A percentile compares a stretch with the other conserved stretches of the same genome.
These are phyloP conservation scores for Aspergillus novoparasiticus DNA, from an alignment of 2,329 filamentous ascomycete genomes.

Conservation along the genomic window DNA sequence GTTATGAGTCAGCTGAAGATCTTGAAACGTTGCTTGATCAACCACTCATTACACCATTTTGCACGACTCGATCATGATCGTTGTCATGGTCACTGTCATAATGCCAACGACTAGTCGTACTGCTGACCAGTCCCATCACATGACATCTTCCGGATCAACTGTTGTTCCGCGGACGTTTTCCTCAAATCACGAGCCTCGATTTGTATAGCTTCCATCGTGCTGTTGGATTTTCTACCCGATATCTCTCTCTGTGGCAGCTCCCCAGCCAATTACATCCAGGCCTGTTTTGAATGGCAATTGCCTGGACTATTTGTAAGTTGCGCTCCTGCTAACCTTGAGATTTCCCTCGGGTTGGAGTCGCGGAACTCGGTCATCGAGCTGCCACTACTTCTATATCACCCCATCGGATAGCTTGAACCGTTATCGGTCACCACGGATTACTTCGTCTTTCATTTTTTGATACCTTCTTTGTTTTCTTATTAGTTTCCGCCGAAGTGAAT, in stretches of 20 bases:
- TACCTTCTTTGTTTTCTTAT: neutral
- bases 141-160: constrained; percentile 3
- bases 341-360: neutral
- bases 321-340: neutral
- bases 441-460: neutral
- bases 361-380: neutral
- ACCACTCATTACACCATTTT: neutral
- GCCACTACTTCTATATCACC: neutral
- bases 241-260: constrained; percentile 2
- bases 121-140: neutral
- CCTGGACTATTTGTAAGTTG: constrained; percentile 1
- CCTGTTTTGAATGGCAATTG: constrained; percentile 13
- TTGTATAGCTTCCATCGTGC: constrained; percentile 6
- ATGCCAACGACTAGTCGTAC: neutral
- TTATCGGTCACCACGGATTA: neutral
- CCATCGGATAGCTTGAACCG: neutral
- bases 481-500: neutral
- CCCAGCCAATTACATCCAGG: constrained; percentile 3
- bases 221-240: neutral
- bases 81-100: neutral
- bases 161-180: constrained; percentile 2
- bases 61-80: neutral
- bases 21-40: neutral
- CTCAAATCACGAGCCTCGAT: constrained; percentile 9
- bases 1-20: constrained; percentile 43